phyloP scores from a whole-genome alignment of 2,329 filamentous ascomycete genomes.

The Metarhizium robertsii region DNA sequence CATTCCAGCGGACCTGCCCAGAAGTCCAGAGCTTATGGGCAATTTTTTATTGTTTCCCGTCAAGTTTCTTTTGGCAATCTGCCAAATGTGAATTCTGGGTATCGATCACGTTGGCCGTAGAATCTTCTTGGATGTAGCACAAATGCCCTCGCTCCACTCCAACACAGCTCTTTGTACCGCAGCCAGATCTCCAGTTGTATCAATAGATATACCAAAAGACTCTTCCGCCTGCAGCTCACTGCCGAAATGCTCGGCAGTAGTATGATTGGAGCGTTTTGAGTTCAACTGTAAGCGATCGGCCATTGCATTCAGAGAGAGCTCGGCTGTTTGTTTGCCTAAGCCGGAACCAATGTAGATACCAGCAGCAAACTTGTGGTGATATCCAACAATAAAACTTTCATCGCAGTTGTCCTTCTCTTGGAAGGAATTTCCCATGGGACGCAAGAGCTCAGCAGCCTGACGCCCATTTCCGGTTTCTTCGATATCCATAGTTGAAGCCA shows the following conservation, averaged over 20 bases:
- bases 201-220: background rate
- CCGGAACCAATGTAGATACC: conserved; percentile 9
- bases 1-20: background rate
- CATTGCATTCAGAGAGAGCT: background rate
- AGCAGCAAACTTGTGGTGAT: conserved; percentile 8
- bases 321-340: conserved; percentile 4
- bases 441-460: background rate
- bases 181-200: conserved; percentile 3
- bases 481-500: too few relatives aligned
- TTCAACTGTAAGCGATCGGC: background rate
- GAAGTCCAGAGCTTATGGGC: background rate
- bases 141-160: conserved; percentile 5
- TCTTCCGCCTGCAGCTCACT: background rate
- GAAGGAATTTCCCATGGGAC: conserved; percentile 8
- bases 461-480: background rate
- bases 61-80: background rate
- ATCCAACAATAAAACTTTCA: conserved; percentile 11
- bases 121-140: background rate
- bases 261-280: background rate
- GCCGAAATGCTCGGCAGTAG: background rate
- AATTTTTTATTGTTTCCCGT: background rate
- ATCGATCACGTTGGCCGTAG: background rate
- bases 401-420: conserved; percentile 11
- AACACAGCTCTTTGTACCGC: conserved; percentile 2
- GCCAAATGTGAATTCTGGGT: background rate